These are phyloP conservation scores for Rhinocladiella similis DNA, from an alignment of 2,329 filamentous ascomycete genomes.

Conservation along the genomic window DNA sequence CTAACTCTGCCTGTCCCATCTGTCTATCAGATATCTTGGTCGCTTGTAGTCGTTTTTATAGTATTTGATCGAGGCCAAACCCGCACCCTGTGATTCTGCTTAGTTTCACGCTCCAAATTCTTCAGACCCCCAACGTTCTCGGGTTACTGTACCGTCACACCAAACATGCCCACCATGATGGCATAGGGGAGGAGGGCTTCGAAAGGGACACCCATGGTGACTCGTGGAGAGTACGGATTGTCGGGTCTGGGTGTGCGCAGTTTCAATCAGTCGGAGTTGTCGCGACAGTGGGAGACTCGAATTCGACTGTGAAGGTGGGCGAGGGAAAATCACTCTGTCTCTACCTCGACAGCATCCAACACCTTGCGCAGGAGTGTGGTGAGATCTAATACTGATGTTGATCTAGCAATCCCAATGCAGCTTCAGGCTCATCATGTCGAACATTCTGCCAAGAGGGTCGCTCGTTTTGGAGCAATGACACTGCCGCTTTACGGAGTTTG, in stretches of 20 bases:
- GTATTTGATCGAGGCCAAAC: constrained; percentile 58
- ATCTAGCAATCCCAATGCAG: neutral
- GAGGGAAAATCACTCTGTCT: too few species aligned
- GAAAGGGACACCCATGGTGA: constrained; percentile 65
- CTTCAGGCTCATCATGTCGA: neutral
- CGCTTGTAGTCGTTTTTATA: constrained; percentile 65
- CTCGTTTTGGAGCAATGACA: too few species aligned
- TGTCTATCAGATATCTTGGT: constrained; percentile 59
- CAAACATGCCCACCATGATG: constrained; percentile 54
- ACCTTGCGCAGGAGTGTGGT: neutral
- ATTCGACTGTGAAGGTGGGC: too few species aligned
- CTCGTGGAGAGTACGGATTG: neutral
- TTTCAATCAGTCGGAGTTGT: neutral
- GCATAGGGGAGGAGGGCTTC: constrained; percentile 65
- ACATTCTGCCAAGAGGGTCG: too few species aligned
- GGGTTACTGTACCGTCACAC: constrained; percentile 40
- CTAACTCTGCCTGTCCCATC: constrained; percentile 67
- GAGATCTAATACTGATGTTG: neutral
- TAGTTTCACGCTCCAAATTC: constrained; percentile 10
- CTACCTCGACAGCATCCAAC: too few species aligned
- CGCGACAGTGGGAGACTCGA: too few species aligned
- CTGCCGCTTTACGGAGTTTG: too few species aligned
- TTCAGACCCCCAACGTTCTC: too few species aligned
- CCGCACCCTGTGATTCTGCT: constrained; percentile 44
- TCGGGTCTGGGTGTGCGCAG: neutral